Conservation (phyloP, 371 early-diverging fungal species). For the Syncephalastrum racemosum region DNA sequence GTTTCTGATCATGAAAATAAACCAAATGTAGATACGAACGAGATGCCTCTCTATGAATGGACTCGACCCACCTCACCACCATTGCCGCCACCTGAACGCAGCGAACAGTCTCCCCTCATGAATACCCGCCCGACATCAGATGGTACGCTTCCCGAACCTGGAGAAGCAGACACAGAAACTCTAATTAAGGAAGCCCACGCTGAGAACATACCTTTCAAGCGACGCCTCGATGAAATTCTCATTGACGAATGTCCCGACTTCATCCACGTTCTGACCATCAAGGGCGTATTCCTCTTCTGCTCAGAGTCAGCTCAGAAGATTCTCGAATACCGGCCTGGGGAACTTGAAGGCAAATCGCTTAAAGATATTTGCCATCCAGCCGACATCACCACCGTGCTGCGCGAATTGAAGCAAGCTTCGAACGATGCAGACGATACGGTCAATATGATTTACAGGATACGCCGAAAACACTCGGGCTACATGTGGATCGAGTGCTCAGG, state of each 20-base stretch:
- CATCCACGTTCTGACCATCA: constrained; percentile 61
- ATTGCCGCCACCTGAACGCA: background rate
- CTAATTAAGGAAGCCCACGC: constrained; percentile 35
- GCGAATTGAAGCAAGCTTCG: constrained; percentile 56
- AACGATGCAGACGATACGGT: constrained; percentile 38
- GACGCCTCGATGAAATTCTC: constrained; percentile 36
- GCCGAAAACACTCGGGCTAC: constrained; percentile 53
- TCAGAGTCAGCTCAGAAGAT: constrained; percentile 41
- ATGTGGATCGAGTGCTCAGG: constrained; percentile 66
- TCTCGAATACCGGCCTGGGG: constrained; percentile 48
- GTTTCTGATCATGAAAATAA: too few relatives aligned
- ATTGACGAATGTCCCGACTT: constrained; percentile 52
- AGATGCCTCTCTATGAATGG: constrained; percentile 17
- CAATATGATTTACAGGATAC: constrained; percentile 58
- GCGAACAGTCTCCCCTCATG: too few relatives aligned
- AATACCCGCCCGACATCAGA: too few relatives aligned
- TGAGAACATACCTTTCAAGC: constrained; percentile 28
- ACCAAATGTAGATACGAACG: too few relatives aligned
- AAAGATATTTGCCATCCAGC: constrained; percentile 63
- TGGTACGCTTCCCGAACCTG: background rate
- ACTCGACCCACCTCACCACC: constrained; percentile 5
- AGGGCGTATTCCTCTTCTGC: constrained; percentile 64
- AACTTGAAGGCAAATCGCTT: constrained; percentile 56
- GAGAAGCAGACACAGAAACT: constrained; percentile 22
- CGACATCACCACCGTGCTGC: constrained; percentile 60